Evolutionary conservation across 2,329 filamentous ascomycete genomes (phyloP), one percentile per base, ranked within the genome.

Genomic region (Fusarium ambrosium): DNA sequence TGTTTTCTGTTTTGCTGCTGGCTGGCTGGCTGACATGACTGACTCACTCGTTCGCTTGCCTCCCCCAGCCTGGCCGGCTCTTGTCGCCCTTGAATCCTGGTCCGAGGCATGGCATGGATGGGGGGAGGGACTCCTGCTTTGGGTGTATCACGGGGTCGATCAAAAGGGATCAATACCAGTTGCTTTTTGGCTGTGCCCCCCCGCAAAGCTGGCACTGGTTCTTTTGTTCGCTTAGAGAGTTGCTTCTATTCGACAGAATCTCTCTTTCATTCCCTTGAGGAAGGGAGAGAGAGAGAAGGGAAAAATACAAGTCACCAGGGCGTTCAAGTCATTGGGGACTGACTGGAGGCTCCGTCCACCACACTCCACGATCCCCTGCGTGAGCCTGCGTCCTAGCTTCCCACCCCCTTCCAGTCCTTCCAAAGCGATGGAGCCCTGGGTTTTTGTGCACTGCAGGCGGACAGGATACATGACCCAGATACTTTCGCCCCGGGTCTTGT

Each of bases 131-230:
- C 48, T 53, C 58, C 64, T 59, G 55, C 24, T 58, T 59, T 45
- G 32, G 64, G 29, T 73, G 72, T 72, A 73, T 74, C 72, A 74
- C 72, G 72, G 65, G 72, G 69, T 73, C 72, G 68, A 63, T 60
- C 58, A 67, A 70, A 74, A 53, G 68, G 58, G 43, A 74, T 69
- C 36, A 39, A 66, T 74, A 64, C 37, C 63, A 45, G 64, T 60
- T 62, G 53, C 43, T 32, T 29, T 53, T 18, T 18, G 20, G 10
- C 18, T 16, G 27, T 2, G 29, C 29, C 32, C 60, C 56, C 68
- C 72, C 71, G 59, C 71, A 69, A 20, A 24, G 43, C 7, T 24
- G 27, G 27, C 27, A 27, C 27, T 27, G 43, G 13, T 45, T 45
- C 43, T 45, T 68, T 59, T 59, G 32, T n/a, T 24, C 34, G 55